Base-by-base conservation (phyloP, 2,329 filamentous ascomycete genomes). In the Diplodia intermedia region DNA sequence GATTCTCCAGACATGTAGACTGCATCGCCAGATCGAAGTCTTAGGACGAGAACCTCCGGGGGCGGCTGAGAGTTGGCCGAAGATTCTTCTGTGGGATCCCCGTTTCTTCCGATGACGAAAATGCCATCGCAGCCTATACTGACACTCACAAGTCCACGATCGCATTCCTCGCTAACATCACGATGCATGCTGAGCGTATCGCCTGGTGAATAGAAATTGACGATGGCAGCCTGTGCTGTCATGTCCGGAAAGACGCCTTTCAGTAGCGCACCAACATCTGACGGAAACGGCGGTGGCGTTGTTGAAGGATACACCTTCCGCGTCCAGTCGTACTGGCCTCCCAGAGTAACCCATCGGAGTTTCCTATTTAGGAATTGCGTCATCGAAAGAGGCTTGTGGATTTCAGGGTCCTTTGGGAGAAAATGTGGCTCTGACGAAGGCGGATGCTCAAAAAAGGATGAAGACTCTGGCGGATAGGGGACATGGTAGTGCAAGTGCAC, bases 281-380 rank as follows among this genome's bases (percentile, higher is more conserved):
- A 50, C 0, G 94, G 94, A 73, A 97, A 97, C 0, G 81, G 74
- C 0, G 92, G 92, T 0, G 91, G 89, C 3, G 77, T 69, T n/a
- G 85, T 84, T 11, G 83, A 77, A 0, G 94, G 93, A 75, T 98
- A 98, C 14, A 87, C 82, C 72, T 97, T 94, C 68, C 88, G 87
- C 0, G 93, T 96, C 95, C 94, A 98, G 81, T 98, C 92, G 78
- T 98, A 98, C 78, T 98, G 95, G 0, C 93, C 94, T 61, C 95
- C 95, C 2, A 99, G 86, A 0, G 94, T 98, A 52, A 96, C 87
- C 95, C 95, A 99, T 72, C 94, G 92, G 29, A 98, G 86, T 70
- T 92, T 94, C 70, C 90, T 91, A 68, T 89, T 87, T 53, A 98
- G 83, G 36, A 94, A 87, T 74, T 90, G 89, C 60, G 86, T 83